Evolutionary conservation across 495 filamentous ascomycete species (phyloP), one percentile per base, ranked within the genome.

Genomic region (Choiromyces venosus): DNA sequence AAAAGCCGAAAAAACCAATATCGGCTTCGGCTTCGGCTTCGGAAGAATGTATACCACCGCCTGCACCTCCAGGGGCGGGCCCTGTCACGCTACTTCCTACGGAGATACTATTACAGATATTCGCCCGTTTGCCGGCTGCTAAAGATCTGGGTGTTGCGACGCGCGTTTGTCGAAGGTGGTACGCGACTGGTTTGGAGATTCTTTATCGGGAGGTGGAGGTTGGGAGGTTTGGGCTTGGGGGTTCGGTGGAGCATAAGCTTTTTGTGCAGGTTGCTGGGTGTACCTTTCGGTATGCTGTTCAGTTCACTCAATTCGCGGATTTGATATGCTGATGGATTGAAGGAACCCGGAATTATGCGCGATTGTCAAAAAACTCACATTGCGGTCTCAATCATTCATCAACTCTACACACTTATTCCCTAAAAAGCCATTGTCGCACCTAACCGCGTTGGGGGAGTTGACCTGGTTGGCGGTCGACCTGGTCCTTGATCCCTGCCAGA

Each of bases 61-160:
- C 52, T 25, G 52, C 52, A 61, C 52, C 52, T 6, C 52, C 25
- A 18, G 52, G 52, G 52, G 19, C 64, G 10, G 35, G 29, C 10
- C 38, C 71, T 38, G 36, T 72, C 65, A 66, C 35, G 19, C 46
- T 56, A 37, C 71, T 72, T 36, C 71, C 71, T 9, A 68, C 71
- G 14, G 65, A 68, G 18, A 68, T 68, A 66, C 40, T 72, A 6
- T 18, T 68, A 19, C 61, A 56, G 18, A 68, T 72, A 68, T 56
- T 72, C 19, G 25, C 25, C 7, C 52, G 33, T 12, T 33, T 61
- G 18, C 25, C 25, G 12, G 25, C 52, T 0, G 52, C 52, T 16
- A 61, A 18, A 4, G 52, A 65, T 7, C 35, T 73, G 21, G 18
- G 39, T 9, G 21, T 25, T 6, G 21, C 46, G 8, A 56, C 70